Base-by-base conservation (phyloP, 306 rosid species). In the Inga leiocalycina region DNA sequence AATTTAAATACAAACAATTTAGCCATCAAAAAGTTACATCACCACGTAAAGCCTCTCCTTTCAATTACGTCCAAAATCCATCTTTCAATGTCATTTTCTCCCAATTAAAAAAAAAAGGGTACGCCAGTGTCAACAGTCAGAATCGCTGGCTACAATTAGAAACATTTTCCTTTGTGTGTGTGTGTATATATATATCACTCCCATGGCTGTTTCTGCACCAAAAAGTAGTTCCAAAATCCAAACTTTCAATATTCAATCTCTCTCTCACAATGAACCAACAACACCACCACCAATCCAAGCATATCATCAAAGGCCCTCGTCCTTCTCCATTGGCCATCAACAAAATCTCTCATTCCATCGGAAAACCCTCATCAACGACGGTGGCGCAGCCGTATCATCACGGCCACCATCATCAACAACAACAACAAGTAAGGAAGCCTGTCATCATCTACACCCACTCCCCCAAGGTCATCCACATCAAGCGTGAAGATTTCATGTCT, bases 401-500 rank as follows among this genome's bases (percentile, higher is more conserved):
- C 8, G 43, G 43, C 43, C 43, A 39, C 6, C 8, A 37, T 37
- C 83, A 57, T 52, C 84, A 82, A 17, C 88, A 27, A 27, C 30
- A 79, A 16, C 88, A 84, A 46, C 87, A 77, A 27, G 86, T 73
- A 41, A 82, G 83, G 13, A 83, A 57, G n/a, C 99, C 98, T 8
- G 80, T 96, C 57, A 93, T 96, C 62, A 93, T 93, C 13, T 96
- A 93, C 92, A 85, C 94, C 0, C 84, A 90, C 44, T 96, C 98
- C 22, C 99, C 99, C 0, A 92, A 92, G 80, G 12, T 92, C 83
- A 96, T 96, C 74, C 97, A 93, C 82, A 85, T 97, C 1, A 88
- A 89, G 51, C 78, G 98, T 0, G 86, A 87, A 8, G 92, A 96
- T 57, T 96, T 96, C 89, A 93, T 92, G 98, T 89, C 94, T 37